Percentiles rank a stretch among this genome's conserved stretches.
phyloP scores from a whole-genome alignment of 1,284 basidiomycete genomes.

The Heterobasidion occidentale region DNA sequence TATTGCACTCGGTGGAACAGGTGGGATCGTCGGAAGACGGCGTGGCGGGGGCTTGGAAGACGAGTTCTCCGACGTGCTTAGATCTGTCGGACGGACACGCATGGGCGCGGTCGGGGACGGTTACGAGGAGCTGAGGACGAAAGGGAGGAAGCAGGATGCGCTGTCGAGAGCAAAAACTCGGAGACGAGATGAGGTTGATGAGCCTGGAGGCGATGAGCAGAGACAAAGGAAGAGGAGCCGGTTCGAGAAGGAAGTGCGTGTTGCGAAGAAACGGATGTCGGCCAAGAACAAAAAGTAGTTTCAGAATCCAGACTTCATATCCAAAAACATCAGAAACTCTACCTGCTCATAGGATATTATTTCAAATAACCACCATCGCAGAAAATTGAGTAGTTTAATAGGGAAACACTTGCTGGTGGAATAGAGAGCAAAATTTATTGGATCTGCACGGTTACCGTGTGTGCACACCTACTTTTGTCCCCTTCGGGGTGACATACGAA shows the following conservation, averaged over 20 bases:
- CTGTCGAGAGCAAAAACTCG: constrained; percentile 44
- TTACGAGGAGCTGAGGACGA: constrained; percentile 67
- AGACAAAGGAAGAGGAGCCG: constrained; percentile 58
- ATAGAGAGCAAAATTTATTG: background rate
- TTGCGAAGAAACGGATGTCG: constrained; percentile 33
- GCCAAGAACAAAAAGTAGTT: constrained; percentile 14
- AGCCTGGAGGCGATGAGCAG: constrained; percentile 32
- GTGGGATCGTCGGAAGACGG: constrained; percentile 42
- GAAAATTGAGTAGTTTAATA: too few species aligned
- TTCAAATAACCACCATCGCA: background rate
- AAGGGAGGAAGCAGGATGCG: constrained; percentile 57
- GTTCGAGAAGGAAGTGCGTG: constrained; percentile 70
- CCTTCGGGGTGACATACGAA: background rate
- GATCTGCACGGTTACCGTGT: background rate
- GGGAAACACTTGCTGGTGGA: too few species aligned
- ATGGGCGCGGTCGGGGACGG: constrained; percentile 48
- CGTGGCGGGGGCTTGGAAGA: constrained; percentile 75
- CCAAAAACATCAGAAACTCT: background rate
- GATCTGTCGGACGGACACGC: constrained; percentile 39
- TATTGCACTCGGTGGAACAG: constrained; percentile 75
- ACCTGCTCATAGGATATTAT: background rate
- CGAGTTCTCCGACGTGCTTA: constrained; percentile 78
- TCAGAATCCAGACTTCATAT: background rate
- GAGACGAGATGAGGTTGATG: constrained; percentile 27
- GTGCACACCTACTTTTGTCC: background rate